A percentile compares a stretch with the other conserved stretches of the same genome.
These are phyloP conservation scores for Fusarium sp. DNA, from an alignment of 2,329 filamentous ascomycete genomes.

Conservation along the genomic window DNA sequence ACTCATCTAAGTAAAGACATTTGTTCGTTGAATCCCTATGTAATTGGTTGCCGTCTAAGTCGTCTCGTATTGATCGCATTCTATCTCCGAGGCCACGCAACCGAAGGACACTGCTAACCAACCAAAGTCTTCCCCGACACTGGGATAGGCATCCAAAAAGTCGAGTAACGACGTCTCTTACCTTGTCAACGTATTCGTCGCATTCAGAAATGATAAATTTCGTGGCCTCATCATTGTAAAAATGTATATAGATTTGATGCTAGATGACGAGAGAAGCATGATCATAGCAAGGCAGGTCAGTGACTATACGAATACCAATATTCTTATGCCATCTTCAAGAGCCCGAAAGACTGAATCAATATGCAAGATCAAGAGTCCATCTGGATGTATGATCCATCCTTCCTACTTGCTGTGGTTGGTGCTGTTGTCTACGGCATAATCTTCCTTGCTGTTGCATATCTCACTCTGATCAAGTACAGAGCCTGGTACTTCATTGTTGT, in stretches of 20 bases:
- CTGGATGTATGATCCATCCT: slow-evolving; percentile 57
- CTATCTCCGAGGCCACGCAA: not conserved
- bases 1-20: not conserved
- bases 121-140: not conserved
- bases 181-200: slow-evolving; percentile 24
- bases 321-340: not conserved
- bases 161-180: not conserved
- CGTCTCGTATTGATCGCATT: slow-evolving; percentile 34
- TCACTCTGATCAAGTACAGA: slow-evolving; percentile 53
- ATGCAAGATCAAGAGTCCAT: slow-evolving; percentile 45
- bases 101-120: not conserved
- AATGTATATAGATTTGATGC: slow-evolving; percentile 8
- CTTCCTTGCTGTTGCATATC: slow-evolving; percentile 50
- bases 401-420: slow-evolving; percentile 53
- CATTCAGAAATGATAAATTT: slow-evolving; percentile 20
- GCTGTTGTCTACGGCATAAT: slow-evolving; percentile 53
- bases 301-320: not conserved
- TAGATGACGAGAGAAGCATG: not conserved
- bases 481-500: slow-evolving; percentile 56
- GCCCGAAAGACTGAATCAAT: not conserved
- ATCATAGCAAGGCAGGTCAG: not conserved
- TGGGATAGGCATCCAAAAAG: not conserved
- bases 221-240: not conserved
- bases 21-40: not conserved
- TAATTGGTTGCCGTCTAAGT: slow-evolving; percentile 27